Evolutionary conservation across 371 early-diverging fungal genomes (phyloP), one percentile per base, ranked within the genome.

Genomic region (Umbelopsis sp.): DNA sequence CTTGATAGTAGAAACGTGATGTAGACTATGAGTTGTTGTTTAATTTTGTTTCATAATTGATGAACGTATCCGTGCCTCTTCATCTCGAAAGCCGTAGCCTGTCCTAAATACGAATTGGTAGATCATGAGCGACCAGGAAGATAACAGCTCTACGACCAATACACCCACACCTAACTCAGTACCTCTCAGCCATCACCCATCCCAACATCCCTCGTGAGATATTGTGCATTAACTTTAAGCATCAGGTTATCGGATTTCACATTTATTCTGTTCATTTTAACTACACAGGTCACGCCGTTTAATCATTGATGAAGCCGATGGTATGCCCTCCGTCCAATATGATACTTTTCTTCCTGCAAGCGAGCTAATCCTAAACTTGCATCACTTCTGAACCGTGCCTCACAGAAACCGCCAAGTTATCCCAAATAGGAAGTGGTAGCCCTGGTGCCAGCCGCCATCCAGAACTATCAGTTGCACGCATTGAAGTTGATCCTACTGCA

Each of bases 1-100:
- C 57, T 57, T 57, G 14, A 57, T n/a, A 35, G 12, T 57, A 41
- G 57, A 57, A 57, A 57, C 35, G 57, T 57, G 57, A 57, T 57
- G 32, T 35, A 29, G 57, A 57, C 18, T 35, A 35, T 57, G 29
- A n/a, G 29, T 35, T 35, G 57, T 35, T 57, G 29, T 57, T 29
- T 57, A 29, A 18, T 57, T 18, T 57, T 57, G 16, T 57, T 35
- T 35, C 18, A 35, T 57, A 18, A 57, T 57, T 57, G 57, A 25
- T 29, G 29, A 35, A 35, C 57, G 32, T 7, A 35, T 18, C 57
- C 57, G 57, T 29, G 57, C 57, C 57, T 57, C 35, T 57, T 57
- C 57, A 57, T 35, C 35, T 37, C 35, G 57, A 18, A 35, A 18
- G 18, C 29, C 14, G 29, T 11, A 29, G 22, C 35, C 57, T 18